Conservation (phyloP, 2,329 filamentous ascomycete species). For the Thielaviopsis ethacetica region DNA sequence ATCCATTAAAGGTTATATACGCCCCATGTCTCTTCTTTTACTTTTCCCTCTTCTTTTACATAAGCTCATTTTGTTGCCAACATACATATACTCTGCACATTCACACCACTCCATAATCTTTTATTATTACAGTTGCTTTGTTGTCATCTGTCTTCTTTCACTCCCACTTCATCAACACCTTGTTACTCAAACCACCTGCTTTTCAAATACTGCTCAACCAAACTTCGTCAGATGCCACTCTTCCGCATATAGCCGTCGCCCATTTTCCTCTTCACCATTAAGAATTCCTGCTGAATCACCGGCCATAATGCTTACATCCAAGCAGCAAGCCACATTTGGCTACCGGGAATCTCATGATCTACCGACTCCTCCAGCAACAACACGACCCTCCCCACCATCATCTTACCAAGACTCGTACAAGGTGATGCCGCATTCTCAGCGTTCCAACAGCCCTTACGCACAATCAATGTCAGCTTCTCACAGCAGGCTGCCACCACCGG, state of each 20-base stretch:
- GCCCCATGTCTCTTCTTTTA: slow-evolving; percentile 4
- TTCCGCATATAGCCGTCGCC: not conserved
- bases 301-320: slow-evolving; percentile 43
- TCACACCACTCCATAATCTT: not conserved
- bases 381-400: slow-evolving; percentile 38
- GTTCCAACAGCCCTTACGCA: slow-evolving; percentile 26
- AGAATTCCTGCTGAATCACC: slow-evolving; percentile 7
- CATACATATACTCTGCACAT: not conserved
- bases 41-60: slow-evolving; percentile 1
- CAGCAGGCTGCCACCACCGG: slow-evolving; percentile 52
- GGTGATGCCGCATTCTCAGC: slow-evolving; percentile 22
- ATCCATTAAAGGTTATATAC: slow-evolving; percentile 10
- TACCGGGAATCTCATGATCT: slow-evolving; percentile 46
- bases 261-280: not conserved
- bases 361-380: slow-evolving; percentile 39
- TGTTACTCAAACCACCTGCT: not conserved
- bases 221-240: not conserved
- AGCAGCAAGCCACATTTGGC: slow-evolving; percentile 42
- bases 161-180: not conserved
- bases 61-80: not conserved
- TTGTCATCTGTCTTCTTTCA: not conserved
- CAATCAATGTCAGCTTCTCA: slow-evolving; percentile 54
- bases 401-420: slow-evolving; percentile 32
- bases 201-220: not conserved
- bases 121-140: not conserved